phyloP scores from a whole-genome alignment of 768 basidiomycete species.

The Gyrodon lividus region DNA sequence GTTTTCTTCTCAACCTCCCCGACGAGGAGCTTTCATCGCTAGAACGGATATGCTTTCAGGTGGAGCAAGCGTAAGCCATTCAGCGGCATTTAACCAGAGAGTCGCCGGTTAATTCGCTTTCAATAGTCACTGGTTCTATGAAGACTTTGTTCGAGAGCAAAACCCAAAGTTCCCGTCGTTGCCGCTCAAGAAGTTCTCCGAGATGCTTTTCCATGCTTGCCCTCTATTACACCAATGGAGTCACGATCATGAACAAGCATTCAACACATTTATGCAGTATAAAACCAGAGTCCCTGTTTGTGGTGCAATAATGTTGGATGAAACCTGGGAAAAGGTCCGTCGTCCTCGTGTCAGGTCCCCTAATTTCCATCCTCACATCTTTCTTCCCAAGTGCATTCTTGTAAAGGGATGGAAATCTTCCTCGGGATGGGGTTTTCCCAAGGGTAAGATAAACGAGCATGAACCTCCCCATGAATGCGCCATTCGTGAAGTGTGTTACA shows the following conservation, averaged over 20 bases:
- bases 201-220: slow-evolving; percentile 83
- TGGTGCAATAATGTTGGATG: slow-evolving; percentile 94
- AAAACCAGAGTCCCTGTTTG: slow-evolving; percentile 97
- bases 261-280: slow-evolving; percentile 90
- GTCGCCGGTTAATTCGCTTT: slow-evolving; percentile 12
- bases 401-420: slow-evolving; percentile 98
- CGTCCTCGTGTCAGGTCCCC: slow-evolving; percentile 1
- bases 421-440: slow-evolving; percentile 98
- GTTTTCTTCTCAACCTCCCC: slow-evolving; percentile 96
- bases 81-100: slow-evolving; percentile 6
- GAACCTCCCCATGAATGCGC: slow-evolving; percentile 86
- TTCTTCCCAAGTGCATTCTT: slow-evolving; percentile 71
- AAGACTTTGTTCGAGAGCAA: slow-evolving; percentile 95
- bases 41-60: slow-evolving; percentile 96
- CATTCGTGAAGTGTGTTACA: slow-evolving; percentile 73
- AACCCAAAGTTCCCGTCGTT: slow-evolving; percentile 85
- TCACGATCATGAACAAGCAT: slow-evolving; percentile 81
- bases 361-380: slow-evolving; percentile 11
- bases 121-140: slow-evolving; percentile 97
- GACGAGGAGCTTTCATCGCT: slow-evolving; percentile 87
- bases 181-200: slow-evolving; percentile 90
- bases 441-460: slow-evolving; percentile 98
- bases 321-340: slow-evolving; percentile 86
- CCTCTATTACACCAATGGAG: slow-evolving; percentile 82
- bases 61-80: slow-evolving; percentile 90